A percentile compares a stretch with the other conserved stretches of the same genome.
phyloP scores from a whole-genome alignment of 2,329 filamentous ascomycete genomes.

The Neurospora sp. region DNA sequence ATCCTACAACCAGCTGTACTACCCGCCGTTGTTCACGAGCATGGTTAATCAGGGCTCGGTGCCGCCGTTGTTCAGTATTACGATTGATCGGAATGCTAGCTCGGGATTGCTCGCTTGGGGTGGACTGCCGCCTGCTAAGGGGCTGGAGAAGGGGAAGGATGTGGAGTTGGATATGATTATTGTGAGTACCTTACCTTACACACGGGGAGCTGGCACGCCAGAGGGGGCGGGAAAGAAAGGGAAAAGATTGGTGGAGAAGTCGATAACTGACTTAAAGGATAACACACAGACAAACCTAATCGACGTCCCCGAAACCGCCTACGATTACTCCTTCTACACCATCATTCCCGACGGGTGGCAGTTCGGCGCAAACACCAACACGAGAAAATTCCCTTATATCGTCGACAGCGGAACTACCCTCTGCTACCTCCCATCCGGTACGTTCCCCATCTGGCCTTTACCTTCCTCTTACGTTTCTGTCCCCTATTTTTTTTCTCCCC shows the following conservation, averaged over 20 bases:
- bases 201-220: no score
- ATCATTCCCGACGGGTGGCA: constrained; percentile 39
- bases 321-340: constrained; percentile 42
- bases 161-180: constrained; percentile 26
- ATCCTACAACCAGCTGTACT: constrained; percentile 29
- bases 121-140: constrained; percentile 30
- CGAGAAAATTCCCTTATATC: constrained; percentile 37
- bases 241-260: no score
- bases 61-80: constrained; percentile 37
- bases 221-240: no score
- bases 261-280: constrained; percentile 2
- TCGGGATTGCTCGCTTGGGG: constrained; percentile 38
- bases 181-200: constrained; percentile 2
- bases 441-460: constrained; percentile 13
- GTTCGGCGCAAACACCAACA: constrained; percentile 32
- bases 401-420: constrained; percentile 44
- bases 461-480: no score
- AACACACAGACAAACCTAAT: constrained; percentile 33
- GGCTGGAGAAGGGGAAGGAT: constrained; percentile 17
- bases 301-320: constrained; percentile 25
- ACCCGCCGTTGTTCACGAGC: constrained; percentile 39
- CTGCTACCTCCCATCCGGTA: constrained; percentile 39
- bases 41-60: constrained; percentile 36
- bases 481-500: no score
- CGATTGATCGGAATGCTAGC: constrained; percentile 36